Conservation (phyloP, 805 yeast genomes). For the Lachancea quebecensis region DNA sequence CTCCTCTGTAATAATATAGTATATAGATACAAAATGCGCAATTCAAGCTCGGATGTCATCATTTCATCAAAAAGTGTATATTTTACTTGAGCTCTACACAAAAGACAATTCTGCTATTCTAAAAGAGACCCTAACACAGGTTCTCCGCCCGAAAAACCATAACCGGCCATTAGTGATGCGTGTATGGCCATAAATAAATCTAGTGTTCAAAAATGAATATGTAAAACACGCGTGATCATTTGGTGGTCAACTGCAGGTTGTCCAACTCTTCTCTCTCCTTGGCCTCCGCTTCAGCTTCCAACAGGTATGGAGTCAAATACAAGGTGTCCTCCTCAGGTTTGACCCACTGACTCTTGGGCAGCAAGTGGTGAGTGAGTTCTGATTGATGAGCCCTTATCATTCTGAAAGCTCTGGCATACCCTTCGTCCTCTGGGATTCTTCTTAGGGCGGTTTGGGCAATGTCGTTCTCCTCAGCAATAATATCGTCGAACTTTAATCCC, state of each 20-base stretch:
- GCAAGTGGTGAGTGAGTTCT: slow-evolving; percentile 72
- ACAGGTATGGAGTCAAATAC: slow-evolving; percentile 79
- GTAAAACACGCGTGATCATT: background rate
- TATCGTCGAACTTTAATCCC: slow-evolving; percentile 88
- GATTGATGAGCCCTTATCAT: slow-evolving; percentile 87
- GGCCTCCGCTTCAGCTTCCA: slow-evolving; percentile 91
- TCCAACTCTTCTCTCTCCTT: slow-evolving; percentile 84
- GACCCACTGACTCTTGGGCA: slow-evolving; percentile 74
- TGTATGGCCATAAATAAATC: background rate
- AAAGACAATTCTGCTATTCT: background rate
- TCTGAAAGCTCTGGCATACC: slow-evolving; percentile 89
- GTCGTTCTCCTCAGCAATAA: slow-evolving; percentile 82
- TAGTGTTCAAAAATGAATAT: background rate
- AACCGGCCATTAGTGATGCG: background rate
- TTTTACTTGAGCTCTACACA: background rate
- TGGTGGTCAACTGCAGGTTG: slow-evolving; percentile 46
- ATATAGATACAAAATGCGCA: too few species aligned
- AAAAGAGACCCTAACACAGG: background rate
- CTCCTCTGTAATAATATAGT: too few species aligned
- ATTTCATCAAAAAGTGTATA: background rate
- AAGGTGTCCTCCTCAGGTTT: slow-evolving; percentile 74
- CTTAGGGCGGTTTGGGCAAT: slow-evolving; percentile 77
- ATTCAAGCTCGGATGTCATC: background rate
- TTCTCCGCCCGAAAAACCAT: background rate
- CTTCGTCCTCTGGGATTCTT: slow-evolving; percentile 78